Base-by-base conservation (phyloP, 1,139 yeast genomes). In the Meyerozyma carpophila region DNA sequence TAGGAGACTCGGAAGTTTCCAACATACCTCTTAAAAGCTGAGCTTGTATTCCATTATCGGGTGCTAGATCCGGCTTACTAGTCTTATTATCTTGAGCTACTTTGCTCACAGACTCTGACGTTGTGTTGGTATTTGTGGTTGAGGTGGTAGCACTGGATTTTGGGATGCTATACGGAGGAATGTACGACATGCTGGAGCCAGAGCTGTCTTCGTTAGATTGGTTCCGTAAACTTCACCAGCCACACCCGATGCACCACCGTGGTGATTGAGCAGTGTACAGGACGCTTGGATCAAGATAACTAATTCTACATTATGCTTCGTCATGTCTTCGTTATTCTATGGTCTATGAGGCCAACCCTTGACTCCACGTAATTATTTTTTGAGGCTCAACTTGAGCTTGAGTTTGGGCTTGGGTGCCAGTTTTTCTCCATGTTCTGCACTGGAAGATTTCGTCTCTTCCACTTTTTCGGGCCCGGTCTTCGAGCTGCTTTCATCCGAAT, bases 91-190 rank as follows among this genome's bases (percentile, higher is more conserved):
- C 43, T 32, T 8, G 18, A 41, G 48, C 42, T 37, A 52, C 50
- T 37, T 24, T 13, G 44, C 38, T 9, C 32, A 21, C 32, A 31
- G 59, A 53, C n/a, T 56, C 52, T 4, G 68, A 63, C 0, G 59
- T 55, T 2, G 68, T 59, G 44, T 56, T 65, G 29, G 68, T 58
- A 46, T 68, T 69, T n/a, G 68, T 62, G 11, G 75, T 70, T 24
- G 75, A 70, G 2, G 77, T 72, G 3, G 77, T 72, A n/a, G 77
- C 67, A 2, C 68, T 60, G 7, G 77, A 56, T 52, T 72, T 72
- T 40, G 70, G 56, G 16, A 70, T 59, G 47, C 59, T 70, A 50
- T 70, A 71, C n/a, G 65, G 66, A 45, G 58, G 65, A 47, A 61
- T 66, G 51, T 60, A 65, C 18, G 70, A 56, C 71, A 65, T 66